A percentile compares a stretch with the other conserved stretches of the same genome.
These are phyloP conservation scores for Spongospora subterranea DNA, from an alignment of 208 protist genomes.

Conservation along the genomic window DNA sequence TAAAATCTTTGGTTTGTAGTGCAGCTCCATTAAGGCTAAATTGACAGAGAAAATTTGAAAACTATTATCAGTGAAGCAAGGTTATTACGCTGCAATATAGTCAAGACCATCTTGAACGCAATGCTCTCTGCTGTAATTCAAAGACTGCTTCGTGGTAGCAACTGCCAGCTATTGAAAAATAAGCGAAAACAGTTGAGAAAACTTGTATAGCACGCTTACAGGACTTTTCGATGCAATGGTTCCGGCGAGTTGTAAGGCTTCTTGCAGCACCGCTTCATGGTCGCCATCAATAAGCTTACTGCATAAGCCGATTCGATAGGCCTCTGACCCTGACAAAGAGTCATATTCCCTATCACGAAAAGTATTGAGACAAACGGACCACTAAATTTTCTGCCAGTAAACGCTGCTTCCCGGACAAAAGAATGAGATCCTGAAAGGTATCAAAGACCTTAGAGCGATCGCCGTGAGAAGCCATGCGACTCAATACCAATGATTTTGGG, in stretches of 20 bases:
- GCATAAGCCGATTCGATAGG: neutral
- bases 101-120: conserved; percentile 6
- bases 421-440: neutral
- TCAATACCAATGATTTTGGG: conserved; percentile 43
- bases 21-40: neutral
- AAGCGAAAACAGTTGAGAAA: neutral
- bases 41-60: neutral
- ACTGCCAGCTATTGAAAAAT: neutral
- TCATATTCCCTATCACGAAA: neutral
- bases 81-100: neutral
- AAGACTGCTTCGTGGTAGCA: neutral
- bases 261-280: neutral
- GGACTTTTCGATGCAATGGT: neutral
- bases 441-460: neutral
- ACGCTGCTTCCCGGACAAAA: neutral
- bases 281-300: neutral
- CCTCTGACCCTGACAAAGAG: neutral
- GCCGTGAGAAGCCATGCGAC: neutral
- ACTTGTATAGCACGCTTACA: neutral
- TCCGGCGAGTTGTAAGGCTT: neutral
- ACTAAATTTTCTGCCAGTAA: conserved; percentile 11
- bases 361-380: neutral
- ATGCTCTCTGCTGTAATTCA: conserved; percentile 29
- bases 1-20: neutral
- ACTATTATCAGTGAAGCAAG: neutral